phyloP scores from a whole-genome alignment of 495 filamentous ascomycete species.

The Saxophila tyrrhenica region DNA sequence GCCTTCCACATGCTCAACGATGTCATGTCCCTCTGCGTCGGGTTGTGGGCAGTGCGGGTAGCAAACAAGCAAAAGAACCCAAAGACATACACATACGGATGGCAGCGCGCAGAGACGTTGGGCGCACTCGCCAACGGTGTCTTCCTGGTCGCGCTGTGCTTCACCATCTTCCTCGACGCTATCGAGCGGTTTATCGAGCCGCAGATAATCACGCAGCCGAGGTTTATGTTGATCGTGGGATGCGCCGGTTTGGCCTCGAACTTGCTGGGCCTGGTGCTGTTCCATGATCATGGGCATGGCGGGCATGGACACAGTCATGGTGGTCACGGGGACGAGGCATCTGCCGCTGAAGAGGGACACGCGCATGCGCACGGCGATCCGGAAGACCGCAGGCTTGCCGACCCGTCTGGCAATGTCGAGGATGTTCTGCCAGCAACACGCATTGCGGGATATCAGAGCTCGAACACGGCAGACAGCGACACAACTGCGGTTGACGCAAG shows the following conservation, averaged over 20 bases:
- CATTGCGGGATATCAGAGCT: slow-evolving; percentile 23
- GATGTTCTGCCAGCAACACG: slow-evolving; percentile 35
- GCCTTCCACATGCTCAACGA: slow-evolving; percentile 99
- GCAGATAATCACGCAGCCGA: slow-evolving; percentile 69
- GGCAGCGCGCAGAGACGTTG: slow-evolving; percentile 95
- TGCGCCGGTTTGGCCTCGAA: slow-evolving; percentile 80
- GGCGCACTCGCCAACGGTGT: slow-evolving; percentile 94
- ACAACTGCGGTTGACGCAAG: slow-evolving; percentile 20
- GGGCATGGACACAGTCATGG: slow-evolving; percentile 42
- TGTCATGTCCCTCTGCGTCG: slow-evolving; percentile 84
- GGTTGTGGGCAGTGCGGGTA: slow-evolving; percentile 89
- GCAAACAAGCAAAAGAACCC: slow-evolving; percentile 65
- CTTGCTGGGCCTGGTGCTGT: slow-evolving; percentile 72
- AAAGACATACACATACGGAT: slow-evolving; percentile 89
- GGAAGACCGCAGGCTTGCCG: slow-evolving; percentile 25
- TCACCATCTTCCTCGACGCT: slow-evolving; percentile 92
- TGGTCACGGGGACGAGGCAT: slow-evolving; percentile 35
- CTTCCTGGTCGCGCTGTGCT: slow-evolving; percentile 87
- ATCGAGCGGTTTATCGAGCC: slow-evolving; percentile 81
- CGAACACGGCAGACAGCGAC: slow-evolving; percentile 28
- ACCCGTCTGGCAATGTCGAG: slow-evolving; percentile 37
- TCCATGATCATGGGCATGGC: slow-evolving; percentile 86
- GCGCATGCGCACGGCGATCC: slow-evolving; percentile 31
- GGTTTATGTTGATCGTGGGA: slow-evolving; percentile 53
- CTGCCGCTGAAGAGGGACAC: slow-evolving; percentile 36